Evolutionary conservation across 2,329 filamentous ascomycete species (phyloP).

Genomic region (Sporothrix luriei): DNA sequence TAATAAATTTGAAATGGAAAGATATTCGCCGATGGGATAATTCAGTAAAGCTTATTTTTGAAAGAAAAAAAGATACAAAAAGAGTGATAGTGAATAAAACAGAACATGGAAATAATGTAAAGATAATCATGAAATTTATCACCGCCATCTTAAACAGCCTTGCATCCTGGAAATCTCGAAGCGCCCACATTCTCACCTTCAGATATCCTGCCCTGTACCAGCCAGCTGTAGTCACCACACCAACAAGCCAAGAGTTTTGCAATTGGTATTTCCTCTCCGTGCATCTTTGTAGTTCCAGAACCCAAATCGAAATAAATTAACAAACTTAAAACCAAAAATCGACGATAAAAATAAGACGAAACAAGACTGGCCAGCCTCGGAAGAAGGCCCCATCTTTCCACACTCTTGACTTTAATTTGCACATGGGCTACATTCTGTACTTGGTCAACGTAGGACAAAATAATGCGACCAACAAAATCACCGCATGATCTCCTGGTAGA

Average conservation of each 20-base stretch:
- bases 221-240: constrained; percentile 27
- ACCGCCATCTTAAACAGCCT: neutral
- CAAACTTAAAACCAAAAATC: too few relatives aligned
- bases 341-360: neutral
- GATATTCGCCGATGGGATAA: neutral
- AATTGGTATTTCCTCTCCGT: constrained; percentile 8
- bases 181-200: neutral
- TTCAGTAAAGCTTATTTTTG: too few relatives aligned
- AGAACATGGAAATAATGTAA: constrained; percentile 12
- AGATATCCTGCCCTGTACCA: constrained; percentile 17
- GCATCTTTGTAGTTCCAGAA: neutral
- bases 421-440: neutral
- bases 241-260: neutral
- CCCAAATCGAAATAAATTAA: neutral
- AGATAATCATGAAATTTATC: neutral
- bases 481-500: constrained; percentile 94
- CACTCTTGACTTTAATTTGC: neutral
- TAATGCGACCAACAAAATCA: constrained; percentile 40
- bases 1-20: neutral
- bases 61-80: neutral
- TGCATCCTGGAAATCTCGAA: too few relatives aligned
- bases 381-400: neutral
- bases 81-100: constrained; percentile 1
- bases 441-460: neutral
- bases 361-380: neutral